Percentiles rank a stretch among this genome's conserved stretches.
phyloP scores from a whole-genome alignment of 441 rosid genomes.

The Gossypium davidsonii region DNA sequence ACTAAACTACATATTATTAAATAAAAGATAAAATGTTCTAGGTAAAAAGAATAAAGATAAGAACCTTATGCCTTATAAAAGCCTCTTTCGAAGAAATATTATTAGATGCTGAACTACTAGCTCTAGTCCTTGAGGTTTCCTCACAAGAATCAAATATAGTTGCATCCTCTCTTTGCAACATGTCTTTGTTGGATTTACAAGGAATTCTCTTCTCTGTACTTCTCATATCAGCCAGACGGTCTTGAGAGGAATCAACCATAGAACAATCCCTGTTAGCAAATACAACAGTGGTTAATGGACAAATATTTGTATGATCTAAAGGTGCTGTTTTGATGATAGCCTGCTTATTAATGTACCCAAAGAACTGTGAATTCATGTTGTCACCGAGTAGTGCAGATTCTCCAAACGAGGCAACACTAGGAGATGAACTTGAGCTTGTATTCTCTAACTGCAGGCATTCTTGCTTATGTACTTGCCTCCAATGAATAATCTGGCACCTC shows the following conservation, averaged over 20 bases:
- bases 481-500: conserved; percentile 80
- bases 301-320: conserved; percentile 20
- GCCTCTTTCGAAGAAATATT: conserved; percentile 20
- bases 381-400: conserved; percentile 26
- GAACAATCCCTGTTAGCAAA: conserved; percentile 27
- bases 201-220: conserved; percentile 31
- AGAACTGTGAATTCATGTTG: conserved; percentile 26
- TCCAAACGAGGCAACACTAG: conserved; percentile 25
- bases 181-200: conserved; percentile 35
- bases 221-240: conserved; percentile 37
- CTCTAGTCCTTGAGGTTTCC: conserved; percentile 26
- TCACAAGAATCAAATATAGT: conserved; percentile 24
- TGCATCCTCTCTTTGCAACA: conserved; percentile 32
- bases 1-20: background rate
- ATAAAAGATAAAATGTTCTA: background rate
- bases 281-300: conserved; percentile 21
- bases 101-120: conserved; percentile 16
- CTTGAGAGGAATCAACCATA: conserved; percentile 35
- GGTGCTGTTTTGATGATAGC: conserved; percentile 23
- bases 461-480: conserved; percentile 73
- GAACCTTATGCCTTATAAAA: conserved; percentile 41
- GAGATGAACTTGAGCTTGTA: conserved; percentile 38
- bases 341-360: conserved; percentile 28
- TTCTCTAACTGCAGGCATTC: conserved; percentile 51
- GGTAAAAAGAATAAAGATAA: background rate